Percentiles rank a stretch among this genome's conserved stretches.
phyloP scores from a whole-genome alignment of 106 monocot species.

The Platanthera guangdongensis region DNA sequence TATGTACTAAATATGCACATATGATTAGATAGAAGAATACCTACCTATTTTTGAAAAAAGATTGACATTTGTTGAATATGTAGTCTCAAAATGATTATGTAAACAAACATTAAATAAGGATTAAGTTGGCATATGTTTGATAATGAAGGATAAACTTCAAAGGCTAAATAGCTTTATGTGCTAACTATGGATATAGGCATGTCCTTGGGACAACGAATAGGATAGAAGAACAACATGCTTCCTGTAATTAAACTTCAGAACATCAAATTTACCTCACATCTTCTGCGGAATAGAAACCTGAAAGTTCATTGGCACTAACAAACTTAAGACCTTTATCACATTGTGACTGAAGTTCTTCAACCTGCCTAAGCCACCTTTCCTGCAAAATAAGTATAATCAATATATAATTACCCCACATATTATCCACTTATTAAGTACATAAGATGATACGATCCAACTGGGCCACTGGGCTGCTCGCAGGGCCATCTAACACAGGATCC shows the following conservation, averaged over 20 bases:
- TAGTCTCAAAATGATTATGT: not conserved
- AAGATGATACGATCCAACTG: no score
- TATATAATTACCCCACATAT: not conserved
- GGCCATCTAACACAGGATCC: no score
- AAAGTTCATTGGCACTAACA: constrained; percentile 17
- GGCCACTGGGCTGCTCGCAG: no score
- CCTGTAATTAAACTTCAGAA: not conserved
- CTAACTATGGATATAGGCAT: not conserved
- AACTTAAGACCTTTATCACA: constrained; percentile 62
- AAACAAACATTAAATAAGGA: not conserved
- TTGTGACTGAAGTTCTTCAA: constrained; percentile 60
- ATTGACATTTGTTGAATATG: no score
- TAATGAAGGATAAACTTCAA: not conserved
- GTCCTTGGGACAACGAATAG: not conserved
- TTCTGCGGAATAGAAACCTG: constrained; percentile 16
- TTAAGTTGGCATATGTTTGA: not conserved
- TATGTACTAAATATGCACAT: no score
- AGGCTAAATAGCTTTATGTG: not conserved
- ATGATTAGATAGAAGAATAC: no score
- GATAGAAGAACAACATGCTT: not conserved
- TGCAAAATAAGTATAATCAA: constrained; percentile 16
- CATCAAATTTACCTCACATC: constrained; percentile 29
- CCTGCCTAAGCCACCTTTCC: constrained; percentile 68
- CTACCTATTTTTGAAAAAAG: no score
- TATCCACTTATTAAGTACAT: not conserved